Evolutionary conservation across 192 early-diverging fungal species (phyloP), one percentile per base, ranked within the genome.

Genomic region (Linnemannia zychae): DNA sequence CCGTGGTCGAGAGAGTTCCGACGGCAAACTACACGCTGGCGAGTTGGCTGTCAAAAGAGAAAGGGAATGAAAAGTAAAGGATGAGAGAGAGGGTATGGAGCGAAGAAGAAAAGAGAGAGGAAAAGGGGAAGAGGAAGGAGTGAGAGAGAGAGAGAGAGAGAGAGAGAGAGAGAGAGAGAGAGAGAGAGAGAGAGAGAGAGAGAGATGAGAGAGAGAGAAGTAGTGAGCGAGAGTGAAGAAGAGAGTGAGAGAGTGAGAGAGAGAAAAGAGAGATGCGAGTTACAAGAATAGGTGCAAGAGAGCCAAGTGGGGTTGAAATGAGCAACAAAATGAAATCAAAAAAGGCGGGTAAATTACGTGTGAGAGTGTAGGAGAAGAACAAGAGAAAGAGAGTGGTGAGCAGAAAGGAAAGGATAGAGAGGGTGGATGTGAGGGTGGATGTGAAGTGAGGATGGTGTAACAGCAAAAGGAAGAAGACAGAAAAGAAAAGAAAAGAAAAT

Each of bases 331-430:
- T 1, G 28, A 60, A 36, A 67, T 80, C 36, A 81, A 86, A 76
- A 86, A 77, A 74, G 67, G 79, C 66, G 69, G 76, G 60, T 70
- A 78, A 28, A 79, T 86, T 38, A 75, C 74, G 67, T 82, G 13
- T 47, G 49, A 60, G 67, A 36, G 70, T 15, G 71, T 33, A 11
- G 3, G 34, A 44, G 11, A 28, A 57, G 24, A 20, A 17, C 1
- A 36, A 9, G 40, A 44, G 40, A 44, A n/a, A 18, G 36, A 22
- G 46, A 63, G 47, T 24, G 52, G 52, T 24, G 57, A 63, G 57
- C 57, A 63, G 57, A 11, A 46, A 31, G 33, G 44, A 36, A 46
- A 44, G 36, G 31, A 18, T 69, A 40, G 69, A 37, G 40, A 50
- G 37, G 33, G 36, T 24, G 33, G 57, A 46, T 17, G 5, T 46